phyloP scores from a whole-genome alignment of 176 grass and related monocot species.

The Eleusine indica region DNA sequence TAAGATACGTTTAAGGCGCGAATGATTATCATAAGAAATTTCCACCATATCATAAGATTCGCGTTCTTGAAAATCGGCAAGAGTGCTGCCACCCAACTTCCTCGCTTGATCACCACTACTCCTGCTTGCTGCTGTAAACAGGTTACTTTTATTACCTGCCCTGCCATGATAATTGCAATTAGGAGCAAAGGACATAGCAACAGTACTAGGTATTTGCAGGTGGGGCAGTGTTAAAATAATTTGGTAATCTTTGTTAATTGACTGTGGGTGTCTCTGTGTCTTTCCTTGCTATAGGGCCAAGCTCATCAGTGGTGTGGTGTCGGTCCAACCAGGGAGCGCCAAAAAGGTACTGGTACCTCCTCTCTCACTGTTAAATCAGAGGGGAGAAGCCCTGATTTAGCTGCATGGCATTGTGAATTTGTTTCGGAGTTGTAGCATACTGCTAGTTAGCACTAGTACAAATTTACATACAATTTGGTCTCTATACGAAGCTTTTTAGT shows the following conservation, averaged over 20 bases:
- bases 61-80: too few species aligned
- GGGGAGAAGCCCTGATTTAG: too few species aligned
- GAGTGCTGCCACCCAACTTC: too few species aligned
- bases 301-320: neutral
- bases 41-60: too few species aligned
- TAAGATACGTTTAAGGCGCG: too few species aligned
- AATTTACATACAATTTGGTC: too few species aligned
- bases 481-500: too few species aligned
- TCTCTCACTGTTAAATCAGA: too few species aligned
- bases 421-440: too few species aligned
- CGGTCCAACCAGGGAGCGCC: neutral
- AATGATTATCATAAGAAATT: too few species aligned
- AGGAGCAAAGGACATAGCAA: neutral
- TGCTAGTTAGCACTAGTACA: too few species aligned
- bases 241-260: neutral
- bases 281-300: neutral
- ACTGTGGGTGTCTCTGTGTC: neutral
- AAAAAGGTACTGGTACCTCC: neutral
- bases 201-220: neutral
- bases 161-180: neutral
- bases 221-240: neutral
- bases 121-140: neutral
- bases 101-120: neutral
- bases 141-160: neutral
- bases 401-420: too few species aligned